Evolutionary conservation across 768 basidiomycete genomes (phyloP).

Genomic region (Suillus sp.): DNA sequence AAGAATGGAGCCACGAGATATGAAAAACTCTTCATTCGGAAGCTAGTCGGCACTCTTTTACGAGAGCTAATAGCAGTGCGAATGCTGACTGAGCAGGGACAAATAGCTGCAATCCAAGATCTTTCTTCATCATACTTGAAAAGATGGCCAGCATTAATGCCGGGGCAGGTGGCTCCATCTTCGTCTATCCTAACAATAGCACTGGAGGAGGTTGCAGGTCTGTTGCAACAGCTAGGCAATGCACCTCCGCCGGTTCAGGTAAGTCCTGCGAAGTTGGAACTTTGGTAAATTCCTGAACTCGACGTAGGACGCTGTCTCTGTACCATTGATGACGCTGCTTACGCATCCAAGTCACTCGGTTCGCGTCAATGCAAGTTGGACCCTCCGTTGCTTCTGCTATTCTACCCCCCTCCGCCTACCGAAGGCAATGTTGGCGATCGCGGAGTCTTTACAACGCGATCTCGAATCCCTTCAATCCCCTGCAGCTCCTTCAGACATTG

Average conservation of each 20-base stretch:
- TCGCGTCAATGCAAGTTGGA: slow-evolving; percentile 86
- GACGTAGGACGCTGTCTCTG: slow-evolving; percentile 76
- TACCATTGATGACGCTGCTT: slow-evolving; percentile 82
- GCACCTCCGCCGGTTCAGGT: slow-evolving; percentile 89
- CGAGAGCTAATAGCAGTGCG: slow-evolving; percentile 86
- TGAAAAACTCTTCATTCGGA: slow-evolving; percentile 72
- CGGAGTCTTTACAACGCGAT: slow-evolving; percentile 85
- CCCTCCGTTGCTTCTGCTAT: slow-evolving; percentile 87
- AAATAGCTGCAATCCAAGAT: slow-evolving; percentile 89
- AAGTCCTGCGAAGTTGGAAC: slow-evolving; percentile 15
- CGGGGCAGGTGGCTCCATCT: slow-evolving; percentile 72
- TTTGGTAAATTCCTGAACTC: background rate
- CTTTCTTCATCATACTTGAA: slow-evolving; percentile 80
- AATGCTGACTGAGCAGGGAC: slow-evolving; percentile 91
- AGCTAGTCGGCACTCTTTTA: slow-evolving; percentile 73
- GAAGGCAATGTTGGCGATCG: slow-evolving; percentile 71
- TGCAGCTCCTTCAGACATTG: slow-evolving; percentile 68
- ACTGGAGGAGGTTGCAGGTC: slow-evolving; percentile 80
- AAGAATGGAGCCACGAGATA: slow-evolving; percentile 61
- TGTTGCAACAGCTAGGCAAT: slow-evolving; percentile 89
- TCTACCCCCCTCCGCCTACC: slow-evolving; percentile 86
- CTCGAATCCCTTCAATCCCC: slow-evolving; percentile 73
- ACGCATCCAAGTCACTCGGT: slow-evolving; percentile 86
- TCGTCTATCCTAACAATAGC: slow-evolving; percentile 71
- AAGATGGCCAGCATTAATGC: slow-evolving; percentile 92